phyloP scores from a whole-genome alignment of 2,329 filamentous ascomycete species.

The Arthrobotrys iridis region DNA sequence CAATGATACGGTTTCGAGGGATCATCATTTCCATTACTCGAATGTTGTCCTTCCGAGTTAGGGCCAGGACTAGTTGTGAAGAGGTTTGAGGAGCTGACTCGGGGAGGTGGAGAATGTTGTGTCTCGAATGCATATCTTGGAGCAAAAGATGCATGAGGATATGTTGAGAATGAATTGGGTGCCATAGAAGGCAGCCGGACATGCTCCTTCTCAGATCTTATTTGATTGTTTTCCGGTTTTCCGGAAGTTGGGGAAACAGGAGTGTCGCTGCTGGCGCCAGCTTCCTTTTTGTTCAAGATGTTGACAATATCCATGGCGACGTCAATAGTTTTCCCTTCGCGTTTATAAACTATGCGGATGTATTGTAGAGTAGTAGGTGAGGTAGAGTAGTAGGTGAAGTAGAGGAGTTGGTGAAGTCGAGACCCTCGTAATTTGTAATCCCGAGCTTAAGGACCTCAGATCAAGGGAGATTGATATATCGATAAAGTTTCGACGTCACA shows the following conservation, averaged over 20 bases:
- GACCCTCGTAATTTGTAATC: background rate
- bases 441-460: background rate
- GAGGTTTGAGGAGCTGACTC: conserved; percentile 23
- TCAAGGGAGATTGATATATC: background rate
- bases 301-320: conserved; percentile 67
- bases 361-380: background rate
- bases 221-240: conserved; percentile 61
- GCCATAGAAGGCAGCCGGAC: conserved; percentile 39
- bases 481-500: conserved; percentile 29
- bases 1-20: conserved; percentile 82
- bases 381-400: conserved; percentile 1
- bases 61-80: conserved; percentile 15
- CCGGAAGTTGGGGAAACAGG: conserved; percentile 60
- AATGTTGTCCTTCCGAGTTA: conserved; percentile 62
- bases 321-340: conserved; percentile 9
- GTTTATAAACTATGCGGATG: background rate
- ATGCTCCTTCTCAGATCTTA: conserved; percentile 24
- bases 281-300: conserved; percentile 66
- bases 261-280: conserved; percentile 62
- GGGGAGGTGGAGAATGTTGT: conserved; percentile 61
- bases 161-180: conserved; percentile 38
- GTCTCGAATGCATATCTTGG: conserved; percentile 55
- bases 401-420: background rate
- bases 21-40: conserved; percentile 63
- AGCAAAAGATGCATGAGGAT: conserved; percentile 42